A percentile compares a stretch with the other conserved stretches of the same genome.
Conservation (phyloP, 805 yeast species). For the Candida wancherniae region DNA sequence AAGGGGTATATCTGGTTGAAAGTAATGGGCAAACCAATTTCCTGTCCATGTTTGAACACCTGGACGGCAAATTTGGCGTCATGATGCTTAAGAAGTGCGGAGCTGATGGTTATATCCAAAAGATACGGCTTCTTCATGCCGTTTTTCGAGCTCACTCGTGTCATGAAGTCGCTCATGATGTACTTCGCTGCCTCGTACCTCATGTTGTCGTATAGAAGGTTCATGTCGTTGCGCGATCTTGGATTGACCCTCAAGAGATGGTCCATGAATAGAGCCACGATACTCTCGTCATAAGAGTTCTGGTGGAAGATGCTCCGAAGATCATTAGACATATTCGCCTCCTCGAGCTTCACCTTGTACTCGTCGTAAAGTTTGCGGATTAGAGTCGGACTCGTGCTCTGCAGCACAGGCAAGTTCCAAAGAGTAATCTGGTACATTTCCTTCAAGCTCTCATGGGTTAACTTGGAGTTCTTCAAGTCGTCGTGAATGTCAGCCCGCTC, state of each 20-base stretch:
- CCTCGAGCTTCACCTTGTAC: constrained; percentile 12
- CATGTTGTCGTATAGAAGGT: constrained; percentile 10
- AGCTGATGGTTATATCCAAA: constrained; percentile 27
- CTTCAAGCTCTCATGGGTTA: constrained; percentile 19
- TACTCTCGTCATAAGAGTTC: constrained; percentile 15
- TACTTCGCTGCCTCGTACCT: constrained; percentile 22
- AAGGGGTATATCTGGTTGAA: constrained; percentile 39
- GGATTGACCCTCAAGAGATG: constrained; percentile 23
- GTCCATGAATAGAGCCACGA: constrained; percentile 21
- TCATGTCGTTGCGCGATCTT: constrained; percentile 12
- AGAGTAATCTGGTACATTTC: constrained; percentile 22
- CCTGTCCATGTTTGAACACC: constrained; percentile 24
- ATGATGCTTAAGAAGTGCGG: constrained; percentile 28
- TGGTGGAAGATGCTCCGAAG: constrained; percentile 11
- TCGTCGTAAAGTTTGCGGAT: constrained; percentile 19
- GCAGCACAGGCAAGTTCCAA: constrained; percentile 15
- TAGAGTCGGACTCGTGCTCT: constrained; percentile 14
- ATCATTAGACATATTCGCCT: constrained; percentile 4
- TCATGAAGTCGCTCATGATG: constrained; percentile 23
- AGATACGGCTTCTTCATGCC: constrained; percentile 18
- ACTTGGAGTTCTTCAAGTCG: constrained; percentile 18
- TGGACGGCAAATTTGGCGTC: constrained; percentile 32
- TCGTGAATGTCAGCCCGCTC: constrained; percentile 31
- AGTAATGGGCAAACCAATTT: constrained; percentile 28
- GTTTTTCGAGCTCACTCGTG: constrained; percentile 10